A percentile compares a stretch with the other conserved stretches of the same genome.
Conservation (phyloP, 2,329 filamentous ascomycete genomes). For the Cladosporium sp. region DNA sequence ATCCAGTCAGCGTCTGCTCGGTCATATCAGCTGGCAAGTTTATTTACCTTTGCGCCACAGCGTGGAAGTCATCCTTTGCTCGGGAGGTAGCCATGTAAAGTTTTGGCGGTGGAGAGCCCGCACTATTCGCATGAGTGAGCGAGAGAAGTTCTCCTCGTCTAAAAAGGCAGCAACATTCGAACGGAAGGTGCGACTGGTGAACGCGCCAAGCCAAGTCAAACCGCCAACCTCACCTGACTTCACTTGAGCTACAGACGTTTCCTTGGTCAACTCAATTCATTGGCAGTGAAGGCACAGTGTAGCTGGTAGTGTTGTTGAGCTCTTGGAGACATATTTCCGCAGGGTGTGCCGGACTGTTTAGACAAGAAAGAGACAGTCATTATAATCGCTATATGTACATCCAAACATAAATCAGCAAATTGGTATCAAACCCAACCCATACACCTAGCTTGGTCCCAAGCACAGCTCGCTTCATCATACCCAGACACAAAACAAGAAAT, state of each 20-base stretch:
- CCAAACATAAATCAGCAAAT: constrained; percentile 11
- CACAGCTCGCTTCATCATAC: background rate
- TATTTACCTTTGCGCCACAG: background rate
- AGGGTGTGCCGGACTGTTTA: background rate
- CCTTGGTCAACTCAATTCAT: background rate
- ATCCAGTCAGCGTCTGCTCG: background rate
- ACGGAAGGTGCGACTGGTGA: background rate
- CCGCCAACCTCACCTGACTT: background rate
- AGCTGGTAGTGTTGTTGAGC: background rate
- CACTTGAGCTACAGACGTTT: background rate
- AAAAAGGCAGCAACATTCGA: background rate
- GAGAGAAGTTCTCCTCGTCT: background rate
- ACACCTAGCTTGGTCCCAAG: constrained; percentile 5
- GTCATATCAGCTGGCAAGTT: background rate
- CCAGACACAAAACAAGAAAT: background rate
- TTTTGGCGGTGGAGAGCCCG: background rate
- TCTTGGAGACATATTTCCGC: background rate
- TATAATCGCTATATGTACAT: constrained; percentile 4
- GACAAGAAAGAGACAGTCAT: background rate
- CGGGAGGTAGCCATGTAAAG: background rate
- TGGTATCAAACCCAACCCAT: constrained; percentile 9
- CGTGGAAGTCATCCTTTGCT: background rate
- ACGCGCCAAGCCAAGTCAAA: background rate
- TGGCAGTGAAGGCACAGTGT: background rate
- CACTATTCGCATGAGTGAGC: background rate